Conservation (phyloP, 441 rosid species). For the Pelargonium australe region DNA sequence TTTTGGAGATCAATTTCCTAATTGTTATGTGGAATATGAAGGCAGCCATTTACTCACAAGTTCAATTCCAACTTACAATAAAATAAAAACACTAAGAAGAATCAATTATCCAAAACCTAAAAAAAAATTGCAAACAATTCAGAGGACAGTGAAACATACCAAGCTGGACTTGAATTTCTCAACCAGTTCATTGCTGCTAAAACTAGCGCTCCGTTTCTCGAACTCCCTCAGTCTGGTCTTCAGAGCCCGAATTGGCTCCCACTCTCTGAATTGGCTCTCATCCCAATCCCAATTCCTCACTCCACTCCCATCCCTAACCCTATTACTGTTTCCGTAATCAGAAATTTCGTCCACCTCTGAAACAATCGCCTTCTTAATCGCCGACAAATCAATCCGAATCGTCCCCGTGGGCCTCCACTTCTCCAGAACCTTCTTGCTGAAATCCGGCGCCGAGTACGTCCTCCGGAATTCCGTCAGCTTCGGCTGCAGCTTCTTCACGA, state of each 20-base stretch:
- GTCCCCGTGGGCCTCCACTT: slow-evolving; percentile 75
- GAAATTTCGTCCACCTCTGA: slow-evolving; percentile 47
- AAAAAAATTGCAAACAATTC: background rate
- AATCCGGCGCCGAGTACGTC: slow-evolving; percentile 89
- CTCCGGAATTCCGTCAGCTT: slow-evolving; percentile 79
- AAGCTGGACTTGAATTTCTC: slow-evolving; percentile 79
- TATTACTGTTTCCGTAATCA: slow-evolving; percentile 37
- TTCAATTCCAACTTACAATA: background rate
- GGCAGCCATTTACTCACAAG: background rate
- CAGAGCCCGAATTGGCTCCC: slow-evolving; percentile 2
- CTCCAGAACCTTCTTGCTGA: slow-evolving; percentile 77
- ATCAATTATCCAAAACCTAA: background rate
- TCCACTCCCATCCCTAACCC: slow-evolving; percentile 47
- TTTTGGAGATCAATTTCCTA: background rate
- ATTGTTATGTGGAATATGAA: too few species aligned
- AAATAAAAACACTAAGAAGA: background rate
- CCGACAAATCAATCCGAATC: slow-evolving; percentile 69
- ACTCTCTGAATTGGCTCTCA: background rate
- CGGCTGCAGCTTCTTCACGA: slow-evolving; percentile 83
- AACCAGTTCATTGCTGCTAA: slow-evolving; percentile 58
- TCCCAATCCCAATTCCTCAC: slow-evolving; percentile 17
- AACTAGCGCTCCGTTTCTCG: slow-evolving; percentile 2
- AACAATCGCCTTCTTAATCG: slow-evolving; percentile 70
- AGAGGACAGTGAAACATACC: slow-evolving; percentile 39
- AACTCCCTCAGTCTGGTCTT: slow-evolving; percentile 3